Base-by-base conservation (phyloP, 805 yeast genomes). In the Metschnikowia peoriensis region DNA sequence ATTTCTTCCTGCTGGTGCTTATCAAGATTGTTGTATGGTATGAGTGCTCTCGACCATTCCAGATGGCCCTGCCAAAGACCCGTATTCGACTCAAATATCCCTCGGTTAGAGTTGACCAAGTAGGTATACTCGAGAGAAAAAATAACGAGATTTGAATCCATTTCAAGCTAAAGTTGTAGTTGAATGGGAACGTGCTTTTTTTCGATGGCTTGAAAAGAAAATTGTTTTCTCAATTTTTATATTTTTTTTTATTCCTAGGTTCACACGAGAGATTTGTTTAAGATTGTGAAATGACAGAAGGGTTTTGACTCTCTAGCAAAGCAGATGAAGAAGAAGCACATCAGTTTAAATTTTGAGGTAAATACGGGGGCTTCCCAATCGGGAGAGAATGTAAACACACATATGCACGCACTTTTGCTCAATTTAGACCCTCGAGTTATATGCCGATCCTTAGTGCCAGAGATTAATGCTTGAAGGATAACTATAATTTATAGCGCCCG, bases 51-150 rank as follows among this genome's bases (percentile, higher is more conserved):
- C 17, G 63, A 53, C 51, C 55, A 52, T 16, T 48, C 56, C 47
- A 38, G 50, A 32, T 57, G 56, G 37, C 55, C 55, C 42, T 59
- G 63, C 78, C 78, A 74, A 47, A 69, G 63, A 10, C 75, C 75
- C 22, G 59, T 60, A 35, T 65, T 57, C 28, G 77, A 62, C 56
- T 67, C 69, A 49, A 51, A 66, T n/a, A 49, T 54, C 16, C 65
- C 53, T 17, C 39, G 50, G 29, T 41, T 48, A 22, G 66, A 59
- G 51, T 57, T 57, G 29, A 65, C 55, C 49, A 67, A 54, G 54
- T 58, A 67, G 34, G 66, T 57, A 56, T 67, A 67, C 52, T 67
- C 70, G 28, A 69, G 60, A 28, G 68, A 62, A 51, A 68, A 61
- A 17, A 68, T 55, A 41, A 61, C 60, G 32, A 61, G 51, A 53